Conservation (phyloP, 345 rosid genomes). For the Moricandia arvensis region DNA sequence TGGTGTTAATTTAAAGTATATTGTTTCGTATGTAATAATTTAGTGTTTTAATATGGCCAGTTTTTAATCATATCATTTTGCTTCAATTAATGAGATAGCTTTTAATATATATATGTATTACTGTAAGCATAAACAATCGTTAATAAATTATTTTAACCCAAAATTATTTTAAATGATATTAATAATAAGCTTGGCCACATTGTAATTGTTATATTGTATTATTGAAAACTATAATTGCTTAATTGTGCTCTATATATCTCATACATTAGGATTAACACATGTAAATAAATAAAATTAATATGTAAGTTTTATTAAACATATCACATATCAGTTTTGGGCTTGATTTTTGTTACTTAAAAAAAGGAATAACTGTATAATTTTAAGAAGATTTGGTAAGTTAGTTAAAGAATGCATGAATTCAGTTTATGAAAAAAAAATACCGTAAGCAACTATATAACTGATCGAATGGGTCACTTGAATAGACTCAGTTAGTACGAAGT, state of each 20-base stretch:
- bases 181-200: not conserved
- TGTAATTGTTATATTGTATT: not conserved
- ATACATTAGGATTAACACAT: not conserved
- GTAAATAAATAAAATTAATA: not conserved
- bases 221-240: not conserved
- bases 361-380: no score
- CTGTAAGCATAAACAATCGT: no score
- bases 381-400: no score
- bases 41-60: not conserved
- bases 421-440: no score
- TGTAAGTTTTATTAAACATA: not conserved
- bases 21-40: not conserved
- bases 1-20: not conserved
- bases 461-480: no score
- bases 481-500: not conserved
- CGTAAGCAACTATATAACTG: no score
- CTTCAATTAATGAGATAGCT: not conserved
- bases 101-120: no score
- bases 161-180: not conserved
- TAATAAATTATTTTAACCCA: not conserved
- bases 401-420: no score
- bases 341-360: no score
- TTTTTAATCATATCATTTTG: not conserved
- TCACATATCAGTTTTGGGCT: no score
- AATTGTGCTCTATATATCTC: not conserved